Conservation (phyloP, 169 alveolate genomes). For the Plasmodium adleri region DNA sequence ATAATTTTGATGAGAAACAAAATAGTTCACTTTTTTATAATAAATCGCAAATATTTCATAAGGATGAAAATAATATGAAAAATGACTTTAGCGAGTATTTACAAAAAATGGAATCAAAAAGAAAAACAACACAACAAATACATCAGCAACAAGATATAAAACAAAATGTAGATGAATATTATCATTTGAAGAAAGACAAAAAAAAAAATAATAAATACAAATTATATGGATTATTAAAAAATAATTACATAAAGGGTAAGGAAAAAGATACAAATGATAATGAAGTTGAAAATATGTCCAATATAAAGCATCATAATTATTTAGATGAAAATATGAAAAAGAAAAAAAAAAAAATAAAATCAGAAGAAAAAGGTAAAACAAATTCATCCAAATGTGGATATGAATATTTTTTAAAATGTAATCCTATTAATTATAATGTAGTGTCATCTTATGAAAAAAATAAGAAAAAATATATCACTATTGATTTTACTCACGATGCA, state of each 20-base stretch:
- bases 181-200: neutral
- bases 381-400: conserved; percentile 27
- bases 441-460: conserved; percentile 74
- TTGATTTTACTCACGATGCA: conserved; percentile 80
- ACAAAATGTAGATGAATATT: no score
- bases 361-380: conserved; percentile 16
- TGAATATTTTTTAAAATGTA: conserved; percentile 72
- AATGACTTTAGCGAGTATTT: no score
- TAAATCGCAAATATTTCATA: neutral
- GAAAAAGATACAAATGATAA: neutral
- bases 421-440: conserved; percentile 44
- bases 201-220: neutral
- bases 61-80: neutral
- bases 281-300: neutral
- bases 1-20: neutral
- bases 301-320: conserved; percentile 11
- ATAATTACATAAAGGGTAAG: neutral
- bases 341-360: conserved; percentile 17
- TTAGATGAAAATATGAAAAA: conserved; percentile 5
- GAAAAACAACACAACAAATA: no score
- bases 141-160: no score
- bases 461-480: conserved; percentile 71
- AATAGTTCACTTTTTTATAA: neutral
- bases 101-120: no score
- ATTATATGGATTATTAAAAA: neutral